These are phyloP conservation scores for Colletotrichum sp. DNA, from an alignment of 2,329 filamentous ascomycete genomes.

Conservation along the genomic window DNA sequence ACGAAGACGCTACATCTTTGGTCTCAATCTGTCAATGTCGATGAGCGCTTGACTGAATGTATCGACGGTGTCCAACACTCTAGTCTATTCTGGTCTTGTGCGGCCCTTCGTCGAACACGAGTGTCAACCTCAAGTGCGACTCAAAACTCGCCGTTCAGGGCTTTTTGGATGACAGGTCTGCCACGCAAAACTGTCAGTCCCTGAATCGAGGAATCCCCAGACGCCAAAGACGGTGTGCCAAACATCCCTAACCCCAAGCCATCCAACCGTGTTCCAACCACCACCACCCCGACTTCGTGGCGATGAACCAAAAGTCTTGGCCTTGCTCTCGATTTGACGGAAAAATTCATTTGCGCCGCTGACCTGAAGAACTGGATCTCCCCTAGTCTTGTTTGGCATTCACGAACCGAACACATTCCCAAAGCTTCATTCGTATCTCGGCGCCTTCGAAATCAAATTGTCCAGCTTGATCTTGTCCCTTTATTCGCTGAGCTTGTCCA, in stretches of 20 bases:
- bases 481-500: neutral
- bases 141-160: neutral
- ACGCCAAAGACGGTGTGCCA: neutral
- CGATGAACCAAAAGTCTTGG: slow-evolving; percentile 7
- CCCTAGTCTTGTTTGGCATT: neutral
- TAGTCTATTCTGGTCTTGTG: neutral
- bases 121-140: neutral
- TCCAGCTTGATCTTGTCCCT: neutral
- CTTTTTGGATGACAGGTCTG: neutral
- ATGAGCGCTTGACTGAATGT: neutral
- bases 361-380: neutral
- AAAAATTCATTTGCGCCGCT: slow-evolving; percentile 16
- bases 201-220: neutral
- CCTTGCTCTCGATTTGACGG: slow-evolving; percentile 10
- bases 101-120: neutral
- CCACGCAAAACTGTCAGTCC: neutral
- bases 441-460: neutral
- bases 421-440: neutral
- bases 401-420: neutral
- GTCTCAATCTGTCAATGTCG: neutral
- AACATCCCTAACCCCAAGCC: neutral
- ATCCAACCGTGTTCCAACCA: neutral
- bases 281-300: neutral
- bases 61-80: neutral
- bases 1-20: neutral